Base-by-base conservation (phyloP, 2,329 filamentous ascomycete genomes). In the Cercospora beticola region DNA sequence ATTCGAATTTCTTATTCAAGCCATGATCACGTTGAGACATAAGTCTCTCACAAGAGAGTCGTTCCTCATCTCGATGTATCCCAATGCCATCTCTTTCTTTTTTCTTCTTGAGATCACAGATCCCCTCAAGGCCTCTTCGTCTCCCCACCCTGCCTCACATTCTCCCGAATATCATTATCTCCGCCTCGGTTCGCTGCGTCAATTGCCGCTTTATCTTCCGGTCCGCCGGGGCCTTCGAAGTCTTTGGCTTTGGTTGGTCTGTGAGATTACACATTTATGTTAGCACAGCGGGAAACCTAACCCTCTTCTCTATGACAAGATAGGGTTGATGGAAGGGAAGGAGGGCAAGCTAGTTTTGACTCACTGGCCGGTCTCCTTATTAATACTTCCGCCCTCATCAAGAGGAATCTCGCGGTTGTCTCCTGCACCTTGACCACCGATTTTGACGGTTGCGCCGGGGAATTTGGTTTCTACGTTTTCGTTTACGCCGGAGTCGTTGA, bases 341-440 rank as follows among this genome's bases (percentile, higher is more conserved):
- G 23, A 26, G 23, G 23, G 23, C 23, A 26, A 26, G 23, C 3
- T 26, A 26, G 23, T 26, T 54, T n/a, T 21, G 18, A 76, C 79
- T 68, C 72, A 81, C 78, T 78, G 74, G 26, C 82, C 82, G 4
- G 79, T 82, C 9, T 68, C 73, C 6, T 78, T 79, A 63, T 80
- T 76, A 59, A 84, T 74, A 52, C 76, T 77, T 5, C 84, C 83
- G 12, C 84, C 84, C 72, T 85, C 83, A 7, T 76, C 75, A 3
- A 78, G 59, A 1, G 84, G 83, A 54, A 85, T 85, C 54, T 83
- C 80, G 59, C 83, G 78, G 74, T 84, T 84, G 72, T 83, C 80
- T 36, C 82, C 81, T 2, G 77, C 78, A 30, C 83, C 83, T 2
- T 79, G 81, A 5, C 81, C 82, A 46, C 83, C 83, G 70, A 82